phyloP scores from a whole-genome alignment of 306 rosid genomes.

The Carpinus viminea region DNA sequence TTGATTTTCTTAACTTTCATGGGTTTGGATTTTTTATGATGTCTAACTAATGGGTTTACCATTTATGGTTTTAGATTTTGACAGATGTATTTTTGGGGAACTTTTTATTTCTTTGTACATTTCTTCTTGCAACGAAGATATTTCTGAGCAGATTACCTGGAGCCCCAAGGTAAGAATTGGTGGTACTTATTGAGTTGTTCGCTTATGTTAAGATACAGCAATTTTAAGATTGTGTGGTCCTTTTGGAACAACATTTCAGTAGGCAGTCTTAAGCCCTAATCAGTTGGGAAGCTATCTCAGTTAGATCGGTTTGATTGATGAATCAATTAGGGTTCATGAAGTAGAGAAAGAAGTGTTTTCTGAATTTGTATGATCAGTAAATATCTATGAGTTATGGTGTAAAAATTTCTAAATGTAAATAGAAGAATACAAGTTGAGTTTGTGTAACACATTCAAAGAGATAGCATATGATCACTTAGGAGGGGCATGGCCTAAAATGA shows the following conservation, averaged over 20 bases:
- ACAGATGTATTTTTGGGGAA: slow-evolving; percentile 65
- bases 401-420: not conserved
- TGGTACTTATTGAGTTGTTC: not conserved
- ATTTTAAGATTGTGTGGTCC: not conserved
- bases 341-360: not conserved
- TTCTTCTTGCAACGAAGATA: slow-evolving; percentile 48
- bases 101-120: slow-evolving; percentile 57
- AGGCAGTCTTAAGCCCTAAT: not conserved
- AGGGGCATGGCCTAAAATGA: slow-evolving; percentile 4
- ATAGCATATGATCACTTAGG: slow-evolving; percentile 4
- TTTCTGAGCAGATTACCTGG: slow-evolving; percentile 47
- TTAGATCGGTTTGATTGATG: not conserved
- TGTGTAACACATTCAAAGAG: not conserved
- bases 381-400: not conserved
- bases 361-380: not conserved
- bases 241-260: not conserved
- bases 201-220: not conserved
- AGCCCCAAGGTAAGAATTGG: slow-evolving; percentile 50
- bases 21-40: slow-evolving; percentile 22
- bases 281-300: not conserved
- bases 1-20: slow-evolving; percentile 13
- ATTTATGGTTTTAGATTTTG: slow-evolving; percentile 51
- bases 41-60: slow-evolving; percentile 19
- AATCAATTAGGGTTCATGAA: not conserved
- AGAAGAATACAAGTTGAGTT: not conserved